Base-by-base conservation (phyloP, 306 rosid genomes). In the Coriaria nepalensis region DNA sequence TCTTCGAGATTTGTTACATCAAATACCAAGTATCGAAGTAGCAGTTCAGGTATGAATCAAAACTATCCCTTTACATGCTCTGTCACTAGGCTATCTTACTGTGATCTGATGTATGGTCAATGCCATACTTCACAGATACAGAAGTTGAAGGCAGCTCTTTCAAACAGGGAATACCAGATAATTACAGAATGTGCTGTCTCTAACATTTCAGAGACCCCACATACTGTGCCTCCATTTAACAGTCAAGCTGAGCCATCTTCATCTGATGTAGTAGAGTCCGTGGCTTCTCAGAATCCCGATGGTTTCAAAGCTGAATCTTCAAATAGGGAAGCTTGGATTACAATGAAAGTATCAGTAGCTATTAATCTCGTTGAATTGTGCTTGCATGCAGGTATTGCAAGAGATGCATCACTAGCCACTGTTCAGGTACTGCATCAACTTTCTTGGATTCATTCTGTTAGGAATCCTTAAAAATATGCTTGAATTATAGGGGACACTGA, bases 121-220 rank as follows among this genome's bases (percentile, higher is more conserved):
- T 50, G 50, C 42, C 15, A 42, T 46, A n/a, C 38, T 46, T 42
- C 32, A 37, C 77, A 90, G 98, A 77, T 90, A 50, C 77, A 69
- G 66, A 83, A 77, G 67, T 72, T 90, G 76, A 90, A 85, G 72
- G 98, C 94, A 33, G 87, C 77, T 63, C 54, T 90, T 70, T 85
- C 98, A 61, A 90, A 80, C 61, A 75, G 67, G 57, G 98, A 90
- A 60, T 85, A 90, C 67, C 82, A 75, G 74, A 81, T 90, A 63
- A 85, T 90, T 49, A 59, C 85, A 2, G 95, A 90, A 71, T 90
- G 98, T 75, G 93, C 95, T 43, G 63, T 67, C 50, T 77, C 95
- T 47, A 90, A 90, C 63, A 59, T 85, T 63, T 81, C 98, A 11
- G 98, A 90, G 83, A 77, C 76, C 41, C 81, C 95, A 20, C 58